These are phyloP conservation scores for Leccinum arenicola DNA, from an alignment of 768 basidiomycete species.

Conservation along the genomic window DNA sequence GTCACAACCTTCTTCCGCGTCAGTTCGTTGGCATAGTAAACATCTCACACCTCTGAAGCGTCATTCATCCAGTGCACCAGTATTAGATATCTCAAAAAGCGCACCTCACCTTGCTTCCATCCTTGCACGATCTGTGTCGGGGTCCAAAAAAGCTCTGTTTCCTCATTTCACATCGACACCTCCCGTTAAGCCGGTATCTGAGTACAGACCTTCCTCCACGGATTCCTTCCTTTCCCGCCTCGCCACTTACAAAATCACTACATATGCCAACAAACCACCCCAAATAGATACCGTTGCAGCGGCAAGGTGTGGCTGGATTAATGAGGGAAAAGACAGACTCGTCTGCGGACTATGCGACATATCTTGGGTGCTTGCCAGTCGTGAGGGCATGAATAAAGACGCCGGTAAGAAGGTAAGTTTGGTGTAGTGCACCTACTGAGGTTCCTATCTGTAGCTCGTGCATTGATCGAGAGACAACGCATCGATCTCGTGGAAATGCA, in stretches of 20 bases:
- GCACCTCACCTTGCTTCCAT: slow-evolving; percentile 74
- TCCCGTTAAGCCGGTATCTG: slow-evolving; percentile 38
- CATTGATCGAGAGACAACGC: slow-evolving; percentile 73
- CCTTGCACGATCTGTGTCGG: slow-evolving; percentile 60
- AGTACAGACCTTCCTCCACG: slow-evolving; percentile 78
- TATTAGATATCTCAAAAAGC: slow-evolving; percentile 44
- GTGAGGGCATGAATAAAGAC: slow-evolving; percentile 70
- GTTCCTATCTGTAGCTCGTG: slow-evolving; percentile 45
- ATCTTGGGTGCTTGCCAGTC: slow-evolving; percentile 72
- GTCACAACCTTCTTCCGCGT: slow-evolving; percentile 31
- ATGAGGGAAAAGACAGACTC: slow-evolving; percentile 78
- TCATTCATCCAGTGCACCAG: neutral
- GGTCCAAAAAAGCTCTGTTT: slow-evolving; percentile 49
- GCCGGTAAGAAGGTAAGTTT: slow-evolving; percentile 60
- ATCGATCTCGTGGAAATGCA: slow-evolving; percentile 63
- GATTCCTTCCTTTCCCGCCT: slow-evolving; percentile 72
- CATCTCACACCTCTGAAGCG: slow-evolving; percentile 5
- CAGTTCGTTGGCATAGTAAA: slow-evolving; percentile 5
- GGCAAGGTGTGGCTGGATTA: slow-evolving; percentile 79
- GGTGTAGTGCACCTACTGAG: slow-evolving; percentile 13
- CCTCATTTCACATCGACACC: slow-evolving; percentile 32
- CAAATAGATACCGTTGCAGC: slow-evolving; percentile 78
- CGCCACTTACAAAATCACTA: slow-evolving; percentile 73
- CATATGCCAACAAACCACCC: slow-evolving; percentile 76
- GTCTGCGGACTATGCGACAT: slow-evolving; percentile 68